phyloP scores from a whole-genome alignment of 2,329 filamentous ascomycete species.

The Diplocarpon rosae region DNA sequence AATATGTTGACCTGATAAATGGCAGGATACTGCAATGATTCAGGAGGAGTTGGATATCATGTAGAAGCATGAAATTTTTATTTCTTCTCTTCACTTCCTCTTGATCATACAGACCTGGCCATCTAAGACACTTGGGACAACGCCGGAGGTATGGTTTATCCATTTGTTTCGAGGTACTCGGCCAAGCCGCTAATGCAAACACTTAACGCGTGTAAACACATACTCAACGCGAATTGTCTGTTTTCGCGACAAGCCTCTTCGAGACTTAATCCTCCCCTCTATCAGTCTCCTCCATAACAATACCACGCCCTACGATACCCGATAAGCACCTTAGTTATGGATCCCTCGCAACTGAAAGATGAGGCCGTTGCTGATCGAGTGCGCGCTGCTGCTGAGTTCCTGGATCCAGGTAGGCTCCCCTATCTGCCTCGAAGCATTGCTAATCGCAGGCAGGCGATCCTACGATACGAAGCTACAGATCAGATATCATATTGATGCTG shows the following conservation, averaged over 20 bases:
- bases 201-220: neutral
- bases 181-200: neutral
- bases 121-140: too few species aligned
- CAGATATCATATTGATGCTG: slow-evolving; percentile 74
- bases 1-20: too few species aligned
- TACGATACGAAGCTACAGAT: slow-evolving; percentile 58
- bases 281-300: neutral
- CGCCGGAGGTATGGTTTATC: neutral
- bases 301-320: neutral
- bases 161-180: neutral
- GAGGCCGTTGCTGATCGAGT: slow-evolving; percentile 76
- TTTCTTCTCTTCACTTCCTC: too few species aligned
- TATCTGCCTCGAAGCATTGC: slow-evolving; percentile 8
- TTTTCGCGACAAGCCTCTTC: neutral
- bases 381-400: slow-evolving; percentile 79
- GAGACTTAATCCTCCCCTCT: neutral
- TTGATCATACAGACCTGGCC: too few species aligned
- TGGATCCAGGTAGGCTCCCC: slow-evolving; percentile 68
- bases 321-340: slow-evolving; percentile 36
- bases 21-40: too few species aligned
- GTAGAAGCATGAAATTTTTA: too few species aligned
- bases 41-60: too few species aligned
- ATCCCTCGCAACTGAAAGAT: slow-evolving; percentile 66
- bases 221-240: neutral
- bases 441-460: slow-evolving; percentile 24